phyloP scores from a whole-genome alignment of 2,329 filamentous ascomycete genomes.

The Fusarium camptoceras region DNA sequence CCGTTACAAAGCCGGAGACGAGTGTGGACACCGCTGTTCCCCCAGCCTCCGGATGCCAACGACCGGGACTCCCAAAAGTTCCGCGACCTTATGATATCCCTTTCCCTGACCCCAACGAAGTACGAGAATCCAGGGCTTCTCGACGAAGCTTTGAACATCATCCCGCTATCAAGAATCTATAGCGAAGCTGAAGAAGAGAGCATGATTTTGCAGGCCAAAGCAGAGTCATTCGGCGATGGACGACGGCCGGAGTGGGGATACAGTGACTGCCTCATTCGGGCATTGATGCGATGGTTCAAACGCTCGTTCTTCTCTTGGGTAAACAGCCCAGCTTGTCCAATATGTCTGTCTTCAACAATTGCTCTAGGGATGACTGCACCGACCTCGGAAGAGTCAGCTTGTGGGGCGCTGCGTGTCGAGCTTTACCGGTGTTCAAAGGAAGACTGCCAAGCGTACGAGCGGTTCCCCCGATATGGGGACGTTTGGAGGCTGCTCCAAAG shows the following conservation, averaged over 20 bases:
- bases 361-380: slow-evolving; percentile 86
- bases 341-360: slow-evolving; percentile 85
- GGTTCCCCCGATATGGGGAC: slow-evolving; percentile 94
- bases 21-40: not conserved
- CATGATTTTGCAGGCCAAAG: slow-evolving; percentile 87
- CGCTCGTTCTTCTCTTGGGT: slow-evolving; percentile 95
- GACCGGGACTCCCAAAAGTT: slow-evolving; percentile 80
- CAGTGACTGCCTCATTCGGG: slow-evolving; percentile 93
- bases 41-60: slow-evolving; percentile 68
- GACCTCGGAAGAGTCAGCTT: slow-evolving; percentile 88
- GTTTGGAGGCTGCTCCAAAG: slow-evolving; percentile 93
- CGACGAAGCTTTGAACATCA: slow-evolving; percentile 87
- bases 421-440: slow-evolving; percentile 86
- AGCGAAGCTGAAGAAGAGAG: slow-evolving; percentile 93
- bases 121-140: slow-evolving; percentile 97
- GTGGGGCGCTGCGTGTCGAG: slow-evolving; percentile 88
- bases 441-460: slow-evolving; percentile 81
- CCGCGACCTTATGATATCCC: slow-evolving; percentile 82
- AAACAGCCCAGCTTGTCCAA: slow-evolving; percentile 89
- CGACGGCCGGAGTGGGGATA: slow-evolving; percentile 93
- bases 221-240: slow-evolving; percentile 84
- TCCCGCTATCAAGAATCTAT: slow-evolving; percentile 92
- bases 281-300: slow-evolving; percentile 91
- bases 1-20: slow-evolving; percentile 70
- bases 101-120: slow-evolving; percentile 91